Base-by-base conservation (phyloP, 345 rosid genomes). In the Garcia nutans region DNA sequence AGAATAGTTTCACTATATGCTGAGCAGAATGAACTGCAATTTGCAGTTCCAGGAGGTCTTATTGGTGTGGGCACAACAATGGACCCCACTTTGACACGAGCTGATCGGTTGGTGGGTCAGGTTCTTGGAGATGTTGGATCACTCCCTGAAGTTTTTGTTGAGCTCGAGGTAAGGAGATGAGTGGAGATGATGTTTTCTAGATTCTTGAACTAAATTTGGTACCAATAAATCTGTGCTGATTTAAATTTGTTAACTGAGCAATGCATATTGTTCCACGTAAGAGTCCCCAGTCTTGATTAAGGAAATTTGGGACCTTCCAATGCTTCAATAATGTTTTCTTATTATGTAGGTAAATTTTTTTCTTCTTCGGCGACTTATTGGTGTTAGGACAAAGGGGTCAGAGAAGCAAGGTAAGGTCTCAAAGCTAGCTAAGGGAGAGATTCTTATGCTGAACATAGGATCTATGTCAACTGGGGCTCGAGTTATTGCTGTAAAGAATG, bases 61-160 rank as follows among this genome's bases (percentile, higher is more conserved):
- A 96, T 91, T 71, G 98, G 99, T 70, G 99, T 96, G 59, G 99
- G 99, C 54, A 90, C 99, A 58, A 96, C 99, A 26, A 90, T 96
- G 98, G 99, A 96, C 82, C 99, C 98, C 44, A 93, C 97, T 24
- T 87, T 96, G 74, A 96, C 98, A 3, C 96, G 95, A 80, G 99
- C 97, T 20, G 99, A 96, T 82, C 84, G 97, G 72, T 82, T 96
- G 80, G 99, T 93, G 31, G 99, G 99, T 77, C 99, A 96, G 83
- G 98, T 96, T 78, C 95, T 96, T 59, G 98, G 99, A 73, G 98
- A 93, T 80, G 93, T 89, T 45, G 96, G 89, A 22, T 91, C 99
- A 22, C 97, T 96, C 16, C 99, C 99, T 61, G 98, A 96, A 57
- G 93, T 96, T 70, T 93, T 85, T 68, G 87, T 90, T 26, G 98